These are phyloP conservation scores for Acrodontium crateriforme DNA, from an alignment of 2,329 filamentous ascomycete species.

Conservation along the genomic window DNA sequence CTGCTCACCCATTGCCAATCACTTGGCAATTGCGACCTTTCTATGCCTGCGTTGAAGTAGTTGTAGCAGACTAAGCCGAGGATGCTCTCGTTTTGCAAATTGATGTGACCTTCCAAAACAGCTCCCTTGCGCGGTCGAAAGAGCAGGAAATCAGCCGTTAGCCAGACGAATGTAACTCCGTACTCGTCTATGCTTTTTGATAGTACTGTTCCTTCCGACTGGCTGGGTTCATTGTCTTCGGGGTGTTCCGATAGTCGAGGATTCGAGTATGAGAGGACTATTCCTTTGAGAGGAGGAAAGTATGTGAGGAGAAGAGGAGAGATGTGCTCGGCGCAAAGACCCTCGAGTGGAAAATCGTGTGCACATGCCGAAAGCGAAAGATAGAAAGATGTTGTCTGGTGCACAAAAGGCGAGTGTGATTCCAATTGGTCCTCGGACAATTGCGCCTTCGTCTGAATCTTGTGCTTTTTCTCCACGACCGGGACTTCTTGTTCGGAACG, in stretches of 20 bases:
- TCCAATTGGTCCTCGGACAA: conserved; percentile 2
- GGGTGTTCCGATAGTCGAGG: conserved; percentile 45
- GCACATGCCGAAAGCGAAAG: conserved; percentile 59
- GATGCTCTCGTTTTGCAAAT: conserved; percentile 77
- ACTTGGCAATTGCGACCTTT: conserved; percentile 57
- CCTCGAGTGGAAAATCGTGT: conserved; percentile 55
- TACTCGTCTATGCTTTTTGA: conserved; percentile 57
- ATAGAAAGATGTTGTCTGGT: conserved; percentile 69
- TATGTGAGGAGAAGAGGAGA: conserved; percentile 64
- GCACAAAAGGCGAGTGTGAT: conserved; percentile 53
- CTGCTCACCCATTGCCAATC: conserved; percentile 70
- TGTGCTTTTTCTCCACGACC: conserved; percentile 2
- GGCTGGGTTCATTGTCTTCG: conserved; percentile 1
- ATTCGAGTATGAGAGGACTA: conserved; percentile 62
- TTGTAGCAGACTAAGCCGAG: conserved; percentile 82
- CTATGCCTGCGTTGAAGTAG: conserved; percentile 81
- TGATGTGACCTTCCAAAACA: conserved; percentile 66
- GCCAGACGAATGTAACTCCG: conserved; percentile 73
- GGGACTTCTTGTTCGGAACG: background rate
- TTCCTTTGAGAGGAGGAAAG: conserved; percentile 55
- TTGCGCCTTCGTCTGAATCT: conserved; percentile 3
- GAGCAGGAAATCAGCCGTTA: conserved; percentile 74
- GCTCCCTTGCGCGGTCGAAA: conserved; percentile 64
- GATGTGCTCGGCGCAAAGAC: conserved; percentile 59
- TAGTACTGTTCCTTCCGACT: conserved; percentile 27